phyloP scores from a whole-genome alignment of 2,329 filamentous ascomycete genomes.

The Rugonectria rugulosa region DNA sequence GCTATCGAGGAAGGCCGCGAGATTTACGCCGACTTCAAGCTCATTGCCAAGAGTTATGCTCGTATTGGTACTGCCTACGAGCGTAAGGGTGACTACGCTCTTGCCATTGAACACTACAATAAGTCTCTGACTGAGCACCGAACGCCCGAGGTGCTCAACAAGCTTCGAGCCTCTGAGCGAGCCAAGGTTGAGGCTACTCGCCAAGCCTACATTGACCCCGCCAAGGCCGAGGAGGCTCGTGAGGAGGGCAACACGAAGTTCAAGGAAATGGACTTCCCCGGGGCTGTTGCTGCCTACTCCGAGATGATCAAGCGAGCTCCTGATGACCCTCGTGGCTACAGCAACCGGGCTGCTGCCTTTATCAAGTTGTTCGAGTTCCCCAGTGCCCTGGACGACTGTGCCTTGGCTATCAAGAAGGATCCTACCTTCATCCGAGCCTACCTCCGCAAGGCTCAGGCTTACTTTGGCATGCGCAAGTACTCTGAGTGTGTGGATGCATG shows the following conservation, averaged over 20 bases:
- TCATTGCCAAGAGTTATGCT: conserved; percentile 97
- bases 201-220: conserved; percentile 85
- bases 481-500: conserved; percentile 93
- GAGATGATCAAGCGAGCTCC: conserved; percentile 98
- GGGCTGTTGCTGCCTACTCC: conserved; percentile 88
- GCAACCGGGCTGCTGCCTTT: conserved; percentile 95
- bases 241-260: conserved; percentile 96
- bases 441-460: conserved; percentile 93
- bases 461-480: conserved; percentile 98
- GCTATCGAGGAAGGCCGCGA: conserved; percentile 90
- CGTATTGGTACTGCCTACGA: conserved; percentile 95
- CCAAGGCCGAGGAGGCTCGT: conserved; percentile 92
- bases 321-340: conserved; percentile 91
- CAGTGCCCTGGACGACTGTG: conserved; percentile 90
- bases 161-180: conserved; percentile 91
- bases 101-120: conserved; percentile 89
- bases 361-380: conserved; percentile 98
- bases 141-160: conserved; percentile 90
- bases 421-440: conserved; percentile 94
- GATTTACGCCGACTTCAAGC: conserved; percentile 95
- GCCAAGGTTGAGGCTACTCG: conserved; percentile 79
- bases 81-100: conserved; percentile 80
- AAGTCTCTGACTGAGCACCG: conserved; percentile 96
- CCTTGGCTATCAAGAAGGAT: conserved; percentile 89
- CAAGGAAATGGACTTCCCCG: conserved; percentile 96